These are phyloP conservation scores for Psilocybe mexicana DNA, from an alignment of 1,284 basidiomycete genomes.

Conservation along the genomic window DNA sequence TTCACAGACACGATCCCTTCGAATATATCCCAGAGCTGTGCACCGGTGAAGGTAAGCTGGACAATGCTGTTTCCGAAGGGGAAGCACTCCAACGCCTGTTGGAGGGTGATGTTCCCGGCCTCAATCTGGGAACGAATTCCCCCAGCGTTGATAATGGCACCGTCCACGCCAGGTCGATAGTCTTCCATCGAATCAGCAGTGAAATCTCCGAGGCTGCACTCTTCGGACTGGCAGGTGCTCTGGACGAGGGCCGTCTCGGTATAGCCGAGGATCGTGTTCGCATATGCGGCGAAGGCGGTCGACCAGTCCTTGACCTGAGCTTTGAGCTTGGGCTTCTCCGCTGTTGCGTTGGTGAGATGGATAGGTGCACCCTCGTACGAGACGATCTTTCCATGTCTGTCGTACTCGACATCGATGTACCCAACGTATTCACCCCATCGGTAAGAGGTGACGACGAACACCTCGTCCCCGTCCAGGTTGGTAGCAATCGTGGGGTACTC, in stretches of 20 bases:
- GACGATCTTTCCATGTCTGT: slow-evolving; percentile 34
- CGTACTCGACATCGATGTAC: slow-evolving; percentile 41
- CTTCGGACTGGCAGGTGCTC: slow-evolving; percentile 35
- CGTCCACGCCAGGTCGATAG: slow-evolving; percentile 31
- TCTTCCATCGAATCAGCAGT: slow-evolving; percentile 41
- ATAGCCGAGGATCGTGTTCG: slow-evolving; percentile 34
- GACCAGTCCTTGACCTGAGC: slow-evolving; percentile 37
- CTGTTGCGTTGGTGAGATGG: slow-evolving; percentile 36
- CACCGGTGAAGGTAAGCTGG: slow-evolving; percentile 34
- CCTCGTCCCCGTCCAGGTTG: slow-evolving; percentile 43
- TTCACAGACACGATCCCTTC: slow-evolving; percentile 37
- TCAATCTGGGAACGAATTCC: slow-evolving; percentile 41
- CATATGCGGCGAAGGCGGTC: slow-evolving; percentile 35
- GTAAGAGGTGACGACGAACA: slow-evolving; percentile 43
- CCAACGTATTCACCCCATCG: slow-evolving; percentile 46
- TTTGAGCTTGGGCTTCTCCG: slow-evolving; percentile 36
- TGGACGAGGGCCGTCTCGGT: slow-evolving; percentile 36
- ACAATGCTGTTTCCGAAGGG: slow-evolving; percentile 38
- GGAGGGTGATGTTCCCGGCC: slow-evolving; percentile 38
- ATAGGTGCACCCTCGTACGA: slow-evolving; percentile 42
- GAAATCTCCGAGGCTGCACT: slow-evolving; percentile 43
- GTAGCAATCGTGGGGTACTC: slow-evolving; percentile 42
- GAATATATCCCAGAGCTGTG: slow-evolving; percentile 32
- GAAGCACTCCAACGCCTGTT: slow-evolving; percentile 29
- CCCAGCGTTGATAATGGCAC: slow-evolving; percentile 37